A percentile compares a stretch with the other conserved stretches of the same genome.
phyloP scores from a whole-genome alignment of 257 asterid species.

The Vinca minor region DNA sequence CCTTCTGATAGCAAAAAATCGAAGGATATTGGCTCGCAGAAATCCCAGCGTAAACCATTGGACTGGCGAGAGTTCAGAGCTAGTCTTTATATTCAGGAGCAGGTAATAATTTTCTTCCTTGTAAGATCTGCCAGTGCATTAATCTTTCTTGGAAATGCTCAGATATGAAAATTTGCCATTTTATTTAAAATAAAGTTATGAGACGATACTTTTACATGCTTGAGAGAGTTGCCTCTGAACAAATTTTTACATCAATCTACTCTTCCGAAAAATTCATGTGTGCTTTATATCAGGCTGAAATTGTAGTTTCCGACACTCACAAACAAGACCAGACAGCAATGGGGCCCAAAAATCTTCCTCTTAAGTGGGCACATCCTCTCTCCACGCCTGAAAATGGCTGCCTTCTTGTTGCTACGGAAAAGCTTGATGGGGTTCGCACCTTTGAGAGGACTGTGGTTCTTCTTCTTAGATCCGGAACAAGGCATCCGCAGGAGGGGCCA shows the following conservation, averaged over 20 bases:
- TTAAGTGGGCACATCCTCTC: conserved; percentile 97
- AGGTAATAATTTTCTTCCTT: conserved; percentile 18
- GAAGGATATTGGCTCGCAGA: conserved; percentile 38
- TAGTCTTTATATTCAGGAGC: conserved; percentile 31
- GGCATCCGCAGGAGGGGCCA: conserved; percentile 85
- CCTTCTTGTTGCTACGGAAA: conserved; percentile 83
- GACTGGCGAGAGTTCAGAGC: conserved; percentile 65
- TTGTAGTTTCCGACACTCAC: conserved; percentile 31
- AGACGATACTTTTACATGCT: not conserved
- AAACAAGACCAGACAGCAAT: conserved; percentile 31
- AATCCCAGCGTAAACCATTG: conserved; percentile 44
- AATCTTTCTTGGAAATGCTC: conserved; percentile 6
- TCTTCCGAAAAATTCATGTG: not conserved
- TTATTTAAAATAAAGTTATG: not conserved
- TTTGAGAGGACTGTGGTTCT: conserved; percentile 86
- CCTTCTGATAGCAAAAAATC: conserved; percentile 44
- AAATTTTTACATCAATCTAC: not conserved
- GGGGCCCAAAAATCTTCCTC: conserved; percentile 45
- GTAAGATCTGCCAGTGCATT: not conserved
- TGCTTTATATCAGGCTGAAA: conserved; percentile 45
- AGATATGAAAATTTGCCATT: not conserved
- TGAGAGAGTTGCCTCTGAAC: not conserved
- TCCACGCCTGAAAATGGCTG: conserved; percentile 94
- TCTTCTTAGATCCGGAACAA: conserved; percentile 79
- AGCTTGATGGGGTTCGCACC: conserved; percentile 77